These are phyloP conservation scores for Fusarium bactridioides DNA, from an alignment of 2,329 filamentous ascomycete genomes.

Conservation along the genomic window DNA sequence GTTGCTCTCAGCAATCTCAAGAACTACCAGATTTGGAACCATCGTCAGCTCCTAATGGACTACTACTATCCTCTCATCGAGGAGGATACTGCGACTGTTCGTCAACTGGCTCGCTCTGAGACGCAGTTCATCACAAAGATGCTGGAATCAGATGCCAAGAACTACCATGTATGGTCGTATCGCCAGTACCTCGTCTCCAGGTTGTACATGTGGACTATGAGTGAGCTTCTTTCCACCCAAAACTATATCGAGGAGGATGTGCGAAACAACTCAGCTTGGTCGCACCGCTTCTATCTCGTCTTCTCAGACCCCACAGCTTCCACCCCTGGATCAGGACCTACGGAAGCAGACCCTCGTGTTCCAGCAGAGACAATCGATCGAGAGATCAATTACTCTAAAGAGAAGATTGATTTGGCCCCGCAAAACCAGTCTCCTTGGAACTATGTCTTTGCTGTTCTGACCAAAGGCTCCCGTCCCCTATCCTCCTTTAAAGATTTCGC, in stretches of 20 bases:
- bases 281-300: conserved; percentile 93
- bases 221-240: conserved; percentile 76
- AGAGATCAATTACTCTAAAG: conserved; percentile 78
- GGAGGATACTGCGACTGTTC: conserved; percentile 60
- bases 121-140: conserved; percentile 79
- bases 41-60: conserved; percentile 71
- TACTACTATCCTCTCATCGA: conserved; percentile 67
- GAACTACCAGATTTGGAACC: conserved; percentile 98
- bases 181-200: conserved; percentile 74
- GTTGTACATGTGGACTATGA: conserved; percentile 74
- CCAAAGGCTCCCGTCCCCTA: conserved; percentile 67
- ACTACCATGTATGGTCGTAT: conserved; percentile 99
- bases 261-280: conserved; percentile 97
- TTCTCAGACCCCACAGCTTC: conserved; percentile 69
- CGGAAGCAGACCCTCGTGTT: conserved; percentile 62
- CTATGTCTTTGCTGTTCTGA: conserved; percentile 81
- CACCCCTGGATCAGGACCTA: conserved; percentile 58
- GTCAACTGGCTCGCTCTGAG: conserved; percentile 71
- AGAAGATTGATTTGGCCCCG: conserved; percentile 78
- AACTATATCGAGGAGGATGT: conserved; percentile 80
- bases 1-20: conserved; percentile 87
- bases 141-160: conserved; percentile 88
- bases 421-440: conserved; percentile 97
- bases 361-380: conserved; percentile 71
- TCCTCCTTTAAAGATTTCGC: conserved; percentile 57